phyloP scores from a whole-genome alignment of 805 yeast genomes.

The Spencermartinsiella europaea region DNA sequence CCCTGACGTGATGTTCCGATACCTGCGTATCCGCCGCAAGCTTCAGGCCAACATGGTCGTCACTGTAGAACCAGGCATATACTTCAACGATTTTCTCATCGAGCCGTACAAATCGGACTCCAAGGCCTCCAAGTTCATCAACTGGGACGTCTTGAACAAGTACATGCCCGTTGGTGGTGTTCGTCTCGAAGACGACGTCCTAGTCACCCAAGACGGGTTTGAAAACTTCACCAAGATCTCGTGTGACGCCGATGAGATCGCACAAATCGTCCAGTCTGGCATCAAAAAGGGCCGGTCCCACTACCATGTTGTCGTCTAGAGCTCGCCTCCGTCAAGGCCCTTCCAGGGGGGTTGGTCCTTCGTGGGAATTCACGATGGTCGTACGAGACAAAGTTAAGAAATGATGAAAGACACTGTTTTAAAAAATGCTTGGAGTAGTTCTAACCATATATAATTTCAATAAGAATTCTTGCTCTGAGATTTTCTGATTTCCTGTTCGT shows the following conservation, averaged over 20 bases:
- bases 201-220: constrained; percentile 69
- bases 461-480: background rate
- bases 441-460: too few relatives aligned
- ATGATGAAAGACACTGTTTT: too few relatives aligned
- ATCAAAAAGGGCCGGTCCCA: constrained; percentile 49
- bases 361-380: too few relatives aligned
- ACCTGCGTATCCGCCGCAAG: constrained; percentile 73
- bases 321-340: too few relatives aligned
- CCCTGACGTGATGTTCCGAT: constrained; percentile 66
- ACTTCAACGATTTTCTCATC: constrained; percentile 79
- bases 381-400: too few relatives aligned
- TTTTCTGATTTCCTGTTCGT: too few relatives aligned
- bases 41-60: constrained; percentile 75
- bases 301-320: constrained; percentile 53
- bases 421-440: too few relatives aligned
- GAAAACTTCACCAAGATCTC: constrained; percentile 82
- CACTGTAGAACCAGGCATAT: constrained; percentile 93
- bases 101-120: constrained; percentile 48
- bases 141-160: constrained; percentile 59
- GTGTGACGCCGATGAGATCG: constrained; percentile 78
- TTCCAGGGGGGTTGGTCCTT: too few relatives aligned
- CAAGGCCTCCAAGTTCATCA: constrained; percentile 51
- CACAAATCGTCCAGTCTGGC: constrained; percentile 69
- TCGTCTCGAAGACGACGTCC: constrained; percentile 88
- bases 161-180: constrained; percentile 95